Evolutionary conservation across 2,329 filamentous ascomycete species (phyloP).

Genomic region (Pochonia chlamydosporia): DNA sequence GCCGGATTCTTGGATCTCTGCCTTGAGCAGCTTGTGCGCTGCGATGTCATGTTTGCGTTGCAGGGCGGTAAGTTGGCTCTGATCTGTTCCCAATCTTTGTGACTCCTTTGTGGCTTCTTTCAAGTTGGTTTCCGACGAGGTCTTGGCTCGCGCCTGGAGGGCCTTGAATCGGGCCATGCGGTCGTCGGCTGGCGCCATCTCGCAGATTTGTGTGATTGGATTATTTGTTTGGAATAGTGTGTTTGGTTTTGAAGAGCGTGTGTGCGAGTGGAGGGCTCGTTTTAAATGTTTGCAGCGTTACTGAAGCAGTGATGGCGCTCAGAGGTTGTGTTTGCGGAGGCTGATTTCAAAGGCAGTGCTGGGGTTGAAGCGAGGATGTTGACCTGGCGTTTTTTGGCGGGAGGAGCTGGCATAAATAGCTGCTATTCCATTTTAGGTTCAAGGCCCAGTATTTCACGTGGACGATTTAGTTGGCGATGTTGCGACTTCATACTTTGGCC

Average conservation of each 20-base stretch:
- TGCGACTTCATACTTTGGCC: too few species aligned
- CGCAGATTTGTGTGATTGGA: not conserved
- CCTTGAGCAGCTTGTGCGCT: conserved; percentile 87
- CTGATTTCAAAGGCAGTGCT: not conserved
- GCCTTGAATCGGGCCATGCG: conserved; percentile 80
- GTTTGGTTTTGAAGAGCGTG: too few species aligned
- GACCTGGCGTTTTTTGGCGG: not conserved
- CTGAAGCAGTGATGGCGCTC: too few species aligned
- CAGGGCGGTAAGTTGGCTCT: conserved; percentile 69
- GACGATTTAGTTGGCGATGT: too few species aligned
- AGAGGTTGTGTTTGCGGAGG: too few species aligned
- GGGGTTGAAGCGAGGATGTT: not conserved
- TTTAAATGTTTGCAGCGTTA: too few species aligned
- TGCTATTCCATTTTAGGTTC: not conserved
- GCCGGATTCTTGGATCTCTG: conserved; percentile 76
- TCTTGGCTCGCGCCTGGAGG: conserved; percentile 74
- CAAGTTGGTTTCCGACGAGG: conserved; percentile 66
- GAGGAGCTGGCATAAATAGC: not conserved
- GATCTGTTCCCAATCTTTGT: conserved; percentile 71
- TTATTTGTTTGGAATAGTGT: too few species aligned
- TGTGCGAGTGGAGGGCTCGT: too few species aligned
- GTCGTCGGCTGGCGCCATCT: conserved; percentile 47
- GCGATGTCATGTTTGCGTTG: conserved; percentile 82
- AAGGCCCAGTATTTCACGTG: not conserved
- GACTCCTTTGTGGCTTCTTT: conserved; percentile 81